Conservation (phyloP, 805 yeast species). For the Starmerella floris region DNA sequence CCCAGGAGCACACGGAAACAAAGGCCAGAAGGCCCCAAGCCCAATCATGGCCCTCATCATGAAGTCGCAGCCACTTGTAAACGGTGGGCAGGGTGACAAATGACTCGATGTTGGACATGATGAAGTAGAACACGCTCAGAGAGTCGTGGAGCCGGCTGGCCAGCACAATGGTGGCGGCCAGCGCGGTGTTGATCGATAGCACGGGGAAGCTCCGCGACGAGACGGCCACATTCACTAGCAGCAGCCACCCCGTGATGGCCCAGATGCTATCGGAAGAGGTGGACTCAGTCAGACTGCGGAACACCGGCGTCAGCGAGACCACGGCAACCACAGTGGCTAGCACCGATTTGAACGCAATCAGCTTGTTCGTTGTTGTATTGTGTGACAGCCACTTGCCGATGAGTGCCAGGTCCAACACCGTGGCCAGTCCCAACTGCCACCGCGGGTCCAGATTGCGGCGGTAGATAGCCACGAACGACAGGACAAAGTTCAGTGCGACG, state of each 20-base stretch:
- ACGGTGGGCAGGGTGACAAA: slow-evolving; percentile 63
- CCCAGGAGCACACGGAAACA: slow-evolving; percentile 17
- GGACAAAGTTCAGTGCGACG: slow-evolving; percentile 46
- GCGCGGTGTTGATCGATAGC: slow-evolving; percentile 65
- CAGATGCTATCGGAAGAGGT: slow-evolving; percentile 91
- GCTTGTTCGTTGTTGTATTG: slow-evolving; percentile 3
- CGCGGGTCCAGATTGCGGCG: slow-evolving; percentile 24
- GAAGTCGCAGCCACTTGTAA: slow-evolving; percentile 43
- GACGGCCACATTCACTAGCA: slow-evolving; percentile 52
- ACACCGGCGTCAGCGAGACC: slow-evolving; percentile 73
- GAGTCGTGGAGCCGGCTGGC: slow-evolving; percentile 76
- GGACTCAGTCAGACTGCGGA: slow-evolving; percentile 74
- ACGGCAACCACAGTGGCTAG: slow-evolving; percentile 55
- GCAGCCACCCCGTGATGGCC: slow-evolving; percentile 76
- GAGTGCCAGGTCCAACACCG: slow-evolving; percentile 14
- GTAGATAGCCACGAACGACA: slow-evolving; percentile 50
- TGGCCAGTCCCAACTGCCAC: slow-evolving; percentile 21
- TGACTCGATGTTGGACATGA: slow-evolving; percentile 55
- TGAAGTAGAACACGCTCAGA: slow-evolving; percentile 68
- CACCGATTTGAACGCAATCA: slow-evolving; percentile 42
- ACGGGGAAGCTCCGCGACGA: slow-evolving; percentile 54
- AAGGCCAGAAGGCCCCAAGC: slow-evolving; percentile 22
- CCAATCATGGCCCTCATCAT: slow-evolving; percentile 21
- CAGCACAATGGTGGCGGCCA: slow-evolving; percentile 75
- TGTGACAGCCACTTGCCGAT: slow-evolving; percentile 22